Conservation (phyloP, 2,329 filamentous ascomycete genomes). For the Epichloe typhina region DNA sequence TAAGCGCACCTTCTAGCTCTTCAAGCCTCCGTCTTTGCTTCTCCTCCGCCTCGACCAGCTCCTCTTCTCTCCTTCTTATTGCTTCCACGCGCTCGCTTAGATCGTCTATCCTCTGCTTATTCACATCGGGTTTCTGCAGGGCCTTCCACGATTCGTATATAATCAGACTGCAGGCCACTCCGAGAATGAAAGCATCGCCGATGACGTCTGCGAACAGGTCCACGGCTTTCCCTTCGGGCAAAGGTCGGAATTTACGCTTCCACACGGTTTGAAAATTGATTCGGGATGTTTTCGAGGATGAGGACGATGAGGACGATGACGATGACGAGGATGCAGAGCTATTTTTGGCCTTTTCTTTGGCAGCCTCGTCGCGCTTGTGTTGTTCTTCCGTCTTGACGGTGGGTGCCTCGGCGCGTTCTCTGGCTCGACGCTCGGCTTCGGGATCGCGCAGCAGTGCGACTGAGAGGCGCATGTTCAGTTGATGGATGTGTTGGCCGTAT, state of each 20-base stretch:
- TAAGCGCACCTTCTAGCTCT: conserved; percentile 39
- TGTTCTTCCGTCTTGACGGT: conserved; percentile 55
- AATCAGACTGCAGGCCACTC: conserved; percentile 42
- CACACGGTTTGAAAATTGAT: conserved; percentile 38
- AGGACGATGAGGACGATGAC: not conserved
- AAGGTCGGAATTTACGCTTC: conserved; percentile 46
- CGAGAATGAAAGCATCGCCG: conserved; percentile 49
- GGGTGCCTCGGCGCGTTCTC: conserved; percentile 48
- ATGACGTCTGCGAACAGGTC: conserved; percentile 54
- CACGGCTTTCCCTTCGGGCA: conserved; percentile 53
- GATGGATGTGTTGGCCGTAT: conserved; percentile 51
- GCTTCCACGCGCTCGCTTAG: conserved; percentile 35
- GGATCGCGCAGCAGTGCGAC: conserved; percentile 46
- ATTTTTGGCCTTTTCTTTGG: conserved; percentile 23
- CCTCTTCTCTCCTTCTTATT: conserved; percentile 35
- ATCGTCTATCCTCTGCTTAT: conserved; percentile 38
- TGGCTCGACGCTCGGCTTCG: conserved; percentile 43
- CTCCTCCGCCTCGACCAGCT: conserved; percentile 31
- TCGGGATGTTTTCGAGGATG: conserved; percentile 11
- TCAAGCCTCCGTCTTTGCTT: conserved; percentile 35
- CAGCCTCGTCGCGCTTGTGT: conserved; percentile 37
- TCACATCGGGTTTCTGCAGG: conserved; percentile 46
- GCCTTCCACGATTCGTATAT: conserved; percentile 49
- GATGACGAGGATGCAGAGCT: not conserved
- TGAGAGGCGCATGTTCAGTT: conserved; percentile 52